phyloP scores from a whole-genome alignment of 2,329 filamentous ascomycete species.

The Fusarium solani-melongenae region DNA sequence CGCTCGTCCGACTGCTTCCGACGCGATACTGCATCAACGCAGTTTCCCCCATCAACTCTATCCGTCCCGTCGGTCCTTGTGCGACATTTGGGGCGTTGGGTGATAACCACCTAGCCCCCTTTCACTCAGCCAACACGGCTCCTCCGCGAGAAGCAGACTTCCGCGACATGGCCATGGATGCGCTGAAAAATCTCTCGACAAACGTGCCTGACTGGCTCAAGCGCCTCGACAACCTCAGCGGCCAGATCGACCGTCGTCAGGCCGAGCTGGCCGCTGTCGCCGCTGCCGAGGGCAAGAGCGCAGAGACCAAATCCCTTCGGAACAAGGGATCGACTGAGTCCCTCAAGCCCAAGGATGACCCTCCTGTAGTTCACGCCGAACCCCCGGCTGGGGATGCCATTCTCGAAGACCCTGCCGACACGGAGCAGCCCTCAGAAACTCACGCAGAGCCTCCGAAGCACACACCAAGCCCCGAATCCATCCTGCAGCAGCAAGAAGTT shows the following conservation, averaged over 20 bases:
- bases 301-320: slow-evolving; percentile 56
- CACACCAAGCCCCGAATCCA: slow-evolving; percentile 35
- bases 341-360: slow-evolving; percentile 60
- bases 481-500: slow-evolving; percentile 57
- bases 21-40: slow-evolving; percentile 12
- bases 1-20: slow-evolving; percentile 3
- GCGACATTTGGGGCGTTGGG: slow-evolving; percentile 44
- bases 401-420: slow-evolving; percentile 29
- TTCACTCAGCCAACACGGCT: slow-evolving; percentile 43
- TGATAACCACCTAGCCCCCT: slow-evolving; percentile 46
- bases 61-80: slow-evolving; percentile 9
- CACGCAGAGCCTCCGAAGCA: slow-evolving; percentile 44
- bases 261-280: slow-evolving; percentile 65
- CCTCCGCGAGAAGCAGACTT: slow-evolving; percentile 43
- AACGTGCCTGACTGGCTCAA: slow-evolving; percentile 71
- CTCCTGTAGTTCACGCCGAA: slow-evolving; percentile 35
- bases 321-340: slow-evolving; percentile 67
- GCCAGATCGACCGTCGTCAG: slow-evolving; percentile 71
- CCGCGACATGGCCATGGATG: slow-evolving; percentile 62
- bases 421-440: slow-evolving; percentile 26
- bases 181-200: slow-evolving; percentile 63
- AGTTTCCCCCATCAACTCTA: background rate
- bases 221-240: slow-evolving; percentile 69
- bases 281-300: slow-evolving; percentile 39
- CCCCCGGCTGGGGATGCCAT: slow-evolving; percentile 22